Evolutionary conservation across 495 filamentous ascomycete species (phyloP), one percentile per base, ranked within the genome.

Genomic region (Sordaria brevicollis): DNA sequence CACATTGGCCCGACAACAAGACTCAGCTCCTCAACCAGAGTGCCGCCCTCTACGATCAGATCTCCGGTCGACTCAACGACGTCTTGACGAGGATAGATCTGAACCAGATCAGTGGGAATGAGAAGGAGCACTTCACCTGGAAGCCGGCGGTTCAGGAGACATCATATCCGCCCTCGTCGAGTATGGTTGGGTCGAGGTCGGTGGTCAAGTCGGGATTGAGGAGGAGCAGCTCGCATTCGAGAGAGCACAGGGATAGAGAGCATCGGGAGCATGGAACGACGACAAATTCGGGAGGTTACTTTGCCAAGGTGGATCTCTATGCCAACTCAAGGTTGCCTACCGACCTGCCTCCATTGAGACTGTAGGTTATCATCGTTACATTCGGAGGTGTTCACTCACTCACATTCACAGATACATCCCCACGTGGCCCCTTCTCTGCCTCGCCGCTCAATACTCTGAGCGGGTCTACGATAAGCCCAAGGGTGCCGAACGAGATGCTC

Each of bases 241-340:
- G 49, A 3, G 49, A 57, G 11, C 49, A 57, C 78, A 83, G 70
- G 78, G 75, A 2, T 79, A 80, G 74, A 74, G 76, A 36, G 77
- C 75, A 39, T 79, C 81, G 31, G 76, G 81, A 11, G 77, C 81
- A 2, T 78, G 80, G 2, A 73, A 82, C 13, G 78, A 80, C 25
- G 33, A 62, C 25, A 31, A 62, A 62, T 5, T 80, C 82, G 65
- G 76, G 76, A 5, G 88, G 87, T 68, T 88, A 90, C 76, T 93
- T 93, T 76, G 80, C 87, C n/a, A 94, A 93, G 77, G 89, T 89
- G 15, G 89, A 91, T 75, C 79, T 90, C 10, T 95, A 94, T 76
- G 81, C 84, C n/a, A 95, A 95, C 75, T 92, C 92, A 4, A 87
- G 85, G 67, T 78, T 94, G n/a, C 90, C 91, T 5, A 82, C 86